These are phyloP conservation scores for Calonectria montana DNA, from an alignment of 2,329 filamentous ascomycete genomes.

Conservation along the genomic window DNA sequence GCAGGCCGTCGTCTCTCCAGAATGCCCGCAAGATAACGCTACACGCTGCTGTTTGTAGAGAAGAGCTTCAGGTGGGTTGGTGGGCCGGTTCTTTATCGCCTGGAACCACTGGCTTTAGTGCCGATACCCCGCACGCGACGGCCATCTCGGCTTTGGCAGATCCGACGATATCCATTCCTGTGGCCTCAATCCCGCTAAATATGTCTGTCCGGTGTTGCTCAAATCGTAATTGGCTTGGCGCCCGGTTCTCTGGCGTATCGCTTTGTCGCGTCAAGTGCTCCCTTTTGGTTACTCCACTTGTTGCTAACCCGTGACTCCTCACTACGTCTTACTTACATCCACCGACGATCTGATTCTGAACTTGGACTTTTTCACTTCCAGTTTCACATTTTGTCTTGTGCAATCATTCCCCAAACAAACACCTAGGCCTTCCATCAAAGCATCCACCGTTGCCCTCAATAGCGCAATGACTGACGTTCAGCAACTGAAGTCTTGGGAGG, in stretches of 20 bases:
- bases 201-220: not conserved
- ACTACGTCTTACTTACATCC: not conserved
- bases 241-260: not conserved
- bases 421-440: not conserved
- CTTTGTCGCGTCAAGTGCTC: not conserved
- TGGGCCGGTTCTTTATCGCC: not conserved
- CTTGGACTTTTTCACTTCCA: not conserved
- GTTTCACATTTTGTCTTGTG: not conserved
- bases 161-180: constrained; percentile 7
- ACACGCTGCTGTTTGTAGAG: not conserved
- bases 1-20: too few species aligned
- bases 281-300: not conserved
- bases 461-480: constrained; percentile 6
- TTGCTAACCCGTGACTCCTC: not conserved
- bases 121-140: constrained; percentile 1
- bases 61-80: not conserved
- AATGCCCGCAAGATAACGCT: not conserved
- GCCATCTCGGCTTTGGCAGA: constrained; percentile 3
- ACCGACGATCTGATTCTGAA: not conserved
- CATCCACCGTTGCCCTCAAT: not conserved
- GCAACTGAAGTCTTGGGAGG: constrained; percentile 15
- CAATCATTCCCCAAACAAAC: not conserved
- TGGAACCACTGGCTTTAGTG: not conserved
- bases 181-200: not conserved
- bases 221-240: not conserved